A percentile compares a stretch with the other conserved stretches of the same genome.
These are phyloP conservation scores for Graphium sp. DNA, from an alignment of 2,329 filamentous ascomycete species.

Conservation along the genomic window DNA sequence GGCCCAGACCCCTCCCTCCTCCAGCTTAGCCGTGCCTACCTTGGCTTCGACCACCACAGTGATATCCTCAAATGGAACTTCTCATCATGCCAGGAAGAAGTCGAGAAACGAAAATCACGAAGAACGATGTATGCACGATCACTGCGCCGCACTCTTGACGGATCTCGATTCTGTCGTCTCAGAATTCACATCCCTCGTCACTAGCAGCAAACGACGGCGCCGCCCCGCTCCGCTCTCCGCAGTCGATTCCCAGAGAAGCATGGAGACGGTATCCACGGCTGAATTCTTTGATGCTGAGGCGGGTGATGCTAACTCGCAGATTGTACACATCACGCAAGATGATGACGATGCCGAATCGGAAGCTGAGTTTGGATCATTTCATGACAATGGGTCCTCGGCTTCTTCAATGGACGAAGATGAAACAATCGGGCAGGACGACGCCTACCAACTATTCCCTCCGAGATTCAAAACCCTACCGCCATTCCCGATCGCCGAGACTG, in stretches of 20 bases:
- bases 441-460: conserved; percentile 48
- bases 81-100: conserved; percentile 15
- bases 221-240: conserved; percentile 26
- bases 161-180: conserved; percentile 72
- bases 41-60: conserved; percentile 17
- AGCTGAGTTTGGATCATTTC: conserved; percentile 32
- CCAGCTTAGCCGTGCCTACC: conserved; percentile 23
- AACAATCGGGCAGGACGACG: conserved; percentile 40
- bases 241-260: conserved; percentile 37
- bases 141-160: conserved; percentile 66
- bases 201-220: conserved; percentile 64
- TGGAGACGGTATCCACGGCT: conserved; percentile 61
- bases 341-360: conserved; percentile 49
- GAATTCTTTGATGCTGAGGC: conserved; percentile 92
- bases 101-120: conserved; percentile 24
- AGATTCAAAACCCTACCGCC: conserved; percentile 64
- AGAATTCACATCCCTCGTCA: conserved; percentile 65
- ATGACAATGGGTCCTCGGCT: conserved; percentile 40
- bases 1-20: conserved; percentile 11
- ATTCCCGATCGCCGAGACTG: conserved; percentile 49
- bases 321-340: conserved; percentile 58
- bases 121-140: conserved; percentile 57
- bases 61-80: conserved; percentile 13
- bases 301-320: conserved; percentile 40
- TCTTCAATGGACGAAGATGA: conserved; percentile 44